A percentile compares a stretch with the other conserved stretches of the same genome.
Conservation (phyloP, 2,329 filamentous ascomycete genomes). For the Pseudogymnoascus sp. region DNA sequence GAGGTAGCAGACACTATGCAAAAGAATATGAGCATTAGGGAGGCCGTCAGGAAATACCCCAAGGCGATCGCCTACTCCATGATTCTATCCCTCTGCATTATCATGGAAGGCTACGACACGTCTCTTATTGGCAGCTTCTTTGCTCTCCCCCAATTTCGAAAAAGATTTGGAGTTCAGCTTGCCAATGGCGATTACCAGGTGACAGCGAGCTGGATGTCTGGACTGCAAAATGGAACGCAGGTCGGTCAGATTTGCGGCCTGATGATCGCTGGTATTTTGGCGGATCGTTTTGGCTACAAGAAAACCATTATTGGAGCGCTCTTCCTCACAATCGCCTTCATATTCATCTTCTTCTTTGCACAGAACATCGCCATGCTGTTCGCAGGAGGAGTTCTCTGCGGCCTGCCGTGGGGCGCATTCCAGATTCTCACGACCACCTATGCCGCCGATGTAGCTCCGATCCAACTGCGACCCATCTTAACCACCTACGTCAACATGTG, state of each 20-base stretch:
- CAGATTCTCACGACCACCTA: constrained; percentile 29
- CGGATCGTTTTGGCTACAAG: constrained; percentile 31
- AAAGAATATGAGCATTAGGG: constrained; percentile 21
- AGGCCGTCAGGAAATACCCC: constrained; percentile 72
- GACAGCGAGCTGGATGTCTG: constrained; percentile 34
- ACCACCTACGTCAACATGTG: constrained; percentile 8
- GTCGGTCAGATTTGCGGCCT: constrained; percentile 35
- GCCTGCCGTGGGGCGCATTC: constrained; percentile 41
- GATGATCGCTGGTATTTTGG: constrained; percentile 31
- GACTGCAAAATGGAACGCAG: constrained; percentile 31
- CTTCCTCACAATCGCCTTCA: constrained; percentile 33
- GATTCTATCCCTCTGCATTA: constrained; percentile 14
- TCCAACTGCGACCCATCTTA: constrained; percentile 1
- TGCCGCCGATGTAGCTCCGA: constrained; percentile 20
- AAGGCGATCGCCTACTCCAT: constrained; percentile 15
- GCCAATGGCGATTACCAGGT: constrained; percentile 29
- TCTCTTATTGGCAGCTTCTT: constrained; percentile 14
- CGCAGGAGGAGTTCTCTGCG: constrained; percentile 36
- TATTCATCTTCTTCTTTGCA: constrained; percentile 39
- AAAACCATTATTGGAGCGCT: constrained; percentile 33
- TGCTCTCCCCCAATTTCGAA: constrained; percentile 18
- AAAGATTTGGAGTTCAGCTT: constrained; percentile 21
- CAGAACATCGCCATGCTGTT: constrained; percentile 37
- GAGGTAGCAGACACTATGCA: not conserved
- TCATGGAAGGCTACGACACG: constrained; percentile 18